Base-by-base conservation (phyloP, 1,284 basidiomycete genomes). In the Porodaedalea pini region DNA sequence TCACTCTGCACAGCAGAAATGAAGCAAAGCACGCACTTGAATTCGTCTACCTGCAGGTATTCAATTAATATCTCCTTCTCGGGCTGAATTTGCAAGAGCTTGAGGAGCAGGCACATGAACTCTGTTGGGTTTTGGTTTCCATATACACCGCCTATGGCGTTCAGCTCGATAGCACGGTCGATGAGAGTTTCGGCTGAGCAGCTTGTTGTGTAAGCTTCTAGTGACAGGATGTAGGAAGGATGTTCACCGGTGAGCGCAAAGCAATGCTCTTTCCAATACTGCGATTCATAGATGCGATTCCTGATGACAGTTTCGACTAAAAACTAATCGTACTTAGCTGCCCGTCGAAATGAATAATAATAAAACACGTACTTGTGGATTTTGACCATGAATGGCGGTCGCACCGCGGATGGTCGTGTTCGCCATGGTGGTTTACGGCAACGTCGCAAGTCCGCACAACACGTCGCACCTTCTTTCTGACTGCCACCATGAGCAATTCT, bases 211-310 rank as follows among this genome's bases (percentile, higher is more conserved):
- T 31, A 36, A 53, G 39, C 15, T 58, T 23, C 43, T 25, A n/a
- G 55, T 17, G 50, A 31, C 11, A 41, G 37, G 37, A 36, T 39
- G 44, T 7, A 55, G 21, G 1, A 27, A 36, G 56, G 21, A 65
- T 29, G 68, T 77, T 47, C 54, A 91, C 93, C 92, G 60, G 90
- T 94, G 47, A 96, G 75, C 19, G 93, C 93, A 69, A 96, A 96
- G 67, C 93, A 96, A 60, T 94, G 91, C 68, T 98, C 94, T 73
- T 98, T 99, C 97, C 97, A 99, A 73, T 86, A 99, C 15, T 81
- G 74, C 0, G 91, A 91, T 71, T 98, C 96, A 77, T 98, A 99
- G 61, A 99, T 98, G 58, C 97, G 86, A 66, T 89, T 90, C 48
- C 97, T 86, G 64, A 99, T 94, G 62, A 98, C 90, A 56, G 94